phyloP scores from a whole-genome alignment of 345 rosid genomes.

The Camelina sativa region DNA sequence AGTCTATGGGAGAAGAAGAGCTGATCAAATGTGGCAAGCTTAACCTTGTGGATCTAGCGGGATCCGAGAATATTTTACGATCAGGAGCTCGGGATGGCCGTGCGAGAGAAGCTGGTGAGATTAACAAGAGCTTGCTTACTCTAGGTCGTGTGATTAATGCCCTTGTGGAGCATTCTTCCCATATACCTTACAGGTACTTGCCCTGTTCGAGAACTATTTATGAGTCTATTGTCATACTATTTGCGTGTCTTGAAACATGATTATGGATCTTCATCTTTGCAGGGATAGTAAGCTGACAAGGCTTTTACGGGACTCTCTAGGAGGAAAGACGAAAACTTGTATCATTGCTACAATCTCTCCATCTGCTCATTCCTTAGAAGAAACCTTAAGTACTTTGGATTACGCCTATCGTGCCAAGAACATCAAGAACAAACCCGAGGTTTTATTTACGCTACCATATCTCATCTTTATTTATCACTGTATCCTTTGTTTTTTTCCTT shows the following conservation, averaged over 20 bases:
- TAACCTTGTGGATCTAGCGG: slow-evolving; percentile 97
- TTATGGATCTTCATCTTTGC: slow-evolving; percentile 24
- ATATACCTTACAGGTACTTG: slow-evolving; percentile 85
- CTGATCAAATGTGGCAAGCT: slow-evolving; percentile 96
- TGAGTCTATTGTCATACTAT: slow-evolving; percentile 13
- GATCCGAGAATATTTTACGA: slow-evolving; percentile 90
- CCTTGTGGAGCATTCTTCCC: slow-evolving; percentile 94
- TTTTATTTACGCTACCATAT: slow-evolving; percentile 40
- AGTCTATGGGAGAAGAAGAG: slow-evolving; percentile 83
- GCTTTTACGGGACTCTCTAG: slow-evolving; percentile 86
- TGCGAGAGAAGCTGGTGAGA: slow-evolving; percentile 98
- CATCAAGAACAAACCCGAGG: slow-evolving; percentile 97
- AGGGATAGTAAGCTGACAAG: slow-evolving; percentile 98
- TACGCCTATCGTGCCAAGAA: slow-evolving; percentile 92
- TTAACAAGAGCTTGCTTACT: slow-evolving; percentile 95
- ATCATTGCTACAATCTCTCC: slow-evolving; percentile 95
- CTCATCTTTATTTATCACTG: neutral
- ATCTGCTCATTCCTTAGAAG: slow-evolving; percentile 82
- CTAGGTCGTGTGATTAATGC: slow-evolving; percentile 97
- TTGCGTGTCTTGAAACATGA: neutral
- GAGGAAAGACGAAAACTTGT: slow-evolving; percentile 97
- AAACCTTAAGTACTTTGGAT: slow-evolving; percentile 92
- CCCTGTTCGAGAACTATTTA: slow-evolving; percentile 16
- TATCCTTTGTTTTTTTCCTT: neutral
- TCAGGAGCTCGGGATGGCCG: slow-evolving; percentile 94